These are phyloP conservation scores for Beta corolliflora DNA, from an alignment of 179 eudicot species.

Conservation along the genomic window DNA sequence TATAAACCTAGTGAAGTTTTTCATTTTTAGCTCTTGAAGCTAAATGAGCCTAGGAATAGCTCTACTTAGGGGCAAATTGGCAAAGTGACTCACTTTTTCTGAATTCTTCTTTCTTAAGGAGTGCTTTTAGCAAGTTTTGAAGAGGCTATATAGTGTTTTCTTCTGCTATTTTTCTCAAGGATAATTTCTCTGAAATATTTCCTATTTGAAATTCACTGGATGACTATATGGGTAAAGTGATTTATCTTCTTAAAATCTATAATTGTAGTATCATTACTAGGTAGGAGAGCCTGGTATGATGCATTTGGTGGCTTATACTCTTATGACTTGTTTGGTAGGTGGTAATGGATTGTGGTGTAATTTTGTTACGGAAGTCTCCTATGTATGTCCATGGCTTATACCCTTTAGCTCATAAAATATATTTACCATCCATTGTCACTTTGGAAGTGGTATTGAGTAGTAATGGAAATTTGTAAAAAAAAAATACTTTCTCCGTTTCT, in stretches of 20 bases:
- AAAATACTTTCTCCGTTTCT: no score
- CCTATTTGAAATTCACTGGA: no score
- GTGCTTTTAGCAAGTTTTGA: not conserved
- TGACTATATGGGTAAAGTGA: no score
- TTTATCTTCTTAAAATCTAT: not conserved
- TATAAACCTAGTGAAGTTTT: not conserved
- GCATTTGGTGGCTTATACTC: not conserved
- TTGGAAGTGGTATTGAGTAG: no score
- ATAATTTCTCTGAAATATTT: not conserved
- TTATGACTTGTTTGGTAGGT: no score
- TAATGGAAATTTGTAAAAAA: no score
- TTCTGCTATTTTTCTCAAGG: not conserved
- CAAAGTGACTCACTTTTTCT: not conserved
- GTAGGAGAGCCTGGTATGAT: not conserved
- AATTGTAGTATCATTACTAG: not conserved
- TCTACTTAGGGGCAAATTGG: not conserved
- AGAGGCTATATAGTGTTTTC: not conserved
- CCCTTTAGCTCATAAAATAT: no score
- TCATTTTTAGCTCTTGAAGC: not conserved
- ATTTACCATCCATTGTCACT: no score
- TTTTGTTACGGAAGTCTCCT: no score
- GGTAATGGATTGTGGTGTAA: no score
- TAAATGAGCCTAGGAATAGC: not conserved
- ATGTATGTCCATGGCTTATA: no score
- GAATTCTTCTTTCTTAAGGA: not conserved